Conservation (phyloP, 192 early-diverging fungal species). For the Podila clonocystis region DNA sequence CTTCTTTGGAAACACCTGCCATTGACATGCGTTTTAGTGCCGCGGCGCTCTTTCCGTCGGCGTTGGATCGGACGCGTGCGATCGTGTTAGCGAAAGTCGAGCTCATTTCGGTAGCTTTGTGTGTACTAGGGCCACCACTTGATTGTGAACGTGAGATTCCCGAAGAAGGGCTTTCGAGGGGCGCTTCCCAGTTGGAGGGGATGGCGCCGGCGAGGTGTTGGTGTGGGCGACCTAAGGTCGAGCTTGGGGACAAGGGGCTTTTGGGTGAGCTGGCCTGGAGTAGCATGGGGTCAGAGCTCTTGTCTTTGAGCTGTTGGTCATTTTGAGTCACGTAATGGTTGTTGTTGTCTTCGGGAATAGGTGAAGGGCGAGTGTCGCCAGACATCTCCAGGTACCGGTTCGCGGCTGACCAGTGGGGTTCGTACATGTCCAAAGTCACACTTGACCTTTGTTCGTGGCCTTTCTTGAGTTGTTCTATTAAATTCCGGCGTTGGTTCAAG, state of each 20-base stretch:
- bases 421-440: slow-evolving; percentile 35
- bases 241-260: background rate
- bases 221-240: background rate
- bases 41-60: background rate
- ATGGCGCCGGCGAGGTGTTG: background rate
- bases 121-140: no score
- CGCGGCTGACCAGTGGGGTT: slow-evolving; percentile 38
- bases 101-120: background rate
- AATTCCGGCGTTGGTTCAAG: no score
- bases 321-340: background rate
- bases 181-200: background rate
- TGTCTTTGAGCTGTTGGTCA: background rate
- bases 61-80: background rate
- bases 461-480: background rate
- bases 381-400: slow-evolving; percentile 30
- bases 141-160: no score
- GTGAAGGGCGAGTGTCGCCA: background rate
- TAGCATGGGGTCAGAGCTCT: background rate
- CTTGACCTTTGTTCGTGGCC: slow-evolving; percentile 19
- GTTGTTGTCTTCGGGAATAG: background rate
- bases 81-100: background rate
- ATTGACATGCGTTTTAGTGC: background rate
- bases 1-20: slow-evolving; percentile 53
- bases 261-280: background rate
- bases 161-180: background rate